Conservation (phyloP, 345 rosid species). For the Boechera stricta region DNA sequence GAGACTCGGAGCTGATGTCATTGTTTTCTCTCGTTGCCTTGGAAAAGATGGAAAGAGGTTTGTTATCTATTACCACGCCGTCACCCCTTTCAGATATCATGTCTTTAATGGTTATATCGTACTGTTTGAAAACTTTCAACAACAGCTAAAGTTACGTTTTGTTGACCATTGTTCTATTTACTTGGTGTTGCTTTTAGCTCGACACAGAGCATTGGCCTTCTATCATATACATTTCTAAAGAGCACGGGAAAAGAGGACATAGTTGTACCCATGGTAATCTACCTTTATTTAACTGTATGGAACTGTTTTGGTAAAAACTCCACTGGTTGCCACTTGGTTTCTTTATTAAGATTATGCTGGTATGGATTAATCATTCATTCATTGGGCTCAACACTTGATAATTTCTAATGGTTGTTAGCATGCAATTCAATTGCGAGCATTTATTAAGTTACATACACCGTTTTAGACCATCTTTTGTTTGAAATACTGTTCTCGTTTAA, state of each 20-base stretch:
- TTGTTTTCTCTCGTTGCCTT: slow-evolving; percentile 80
- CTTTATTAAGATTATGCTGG: neutral
- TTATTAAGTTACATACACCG: neutral
- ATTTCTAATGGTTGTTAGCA: neutral
- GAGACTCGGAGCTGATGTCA: slow-evolving; percentile 99
- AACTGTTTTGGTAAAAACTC: neutral
- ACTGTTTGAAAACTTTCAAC: neutral
- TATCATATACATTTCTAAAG: slow-evolving; percentile 87
- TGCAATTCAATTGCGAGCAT: neutral
- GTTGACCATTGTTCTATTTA: slow-evolving; percentile 27
- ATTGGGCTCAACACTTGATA: slow-evolving; percentile 7
- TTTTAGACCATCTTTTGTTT: neutral
- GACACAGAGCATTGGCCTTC: slow-evolving; percentile 89
- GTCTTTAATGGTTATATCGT: neutral
- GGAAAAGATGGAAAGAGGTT: slow-evolving; percentile 76
- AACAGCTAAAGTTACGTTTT: neutral
- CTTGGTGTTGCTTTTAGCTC: slow-evolving; percentile 58
- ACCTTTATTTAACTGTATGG: slow-evolving; percentile 5
- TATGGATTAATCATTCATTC: neutral
- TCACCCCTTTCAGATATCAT: neutral
- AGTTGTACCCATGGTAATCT: slow-evolving; percentile 92
- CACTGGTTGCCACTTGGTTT: neutral
- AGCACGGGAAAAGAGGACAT: slow-evolving; percentile 96
- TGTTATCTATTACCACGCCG: slow-evolving; percentile 9
- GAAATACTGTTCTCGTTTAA: neutral